A percentile compares a stretch with the other conserved stretches of the same genome.
These are phyloP conservation scores for Crassisporium funariophilum DNA, from an alignment of 768 basidiomycete species.

Conservation along the genomic window DNA sequence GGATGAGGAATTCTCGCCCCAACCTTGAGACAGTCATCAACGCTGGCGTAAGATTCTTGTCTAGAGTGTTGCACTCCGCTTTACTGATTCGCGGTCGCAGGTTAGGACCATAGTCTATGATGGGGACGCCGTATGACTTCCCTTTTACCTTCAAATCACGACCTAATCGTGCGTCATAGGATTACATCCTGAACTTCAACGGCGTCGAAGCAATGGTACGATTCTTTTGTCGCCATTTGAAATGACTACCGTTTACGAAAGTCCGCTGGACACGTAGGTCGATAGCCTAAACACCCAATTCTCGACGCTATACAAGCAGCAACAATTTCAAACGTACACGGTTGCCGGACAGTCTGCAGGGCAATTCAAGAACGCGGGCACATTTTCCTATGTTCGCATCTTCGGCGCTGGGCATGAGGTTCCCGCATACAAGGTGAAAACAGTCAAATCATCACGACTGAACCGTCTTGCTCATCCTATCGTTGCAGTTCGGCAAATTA, in stretches of 20 bases:
- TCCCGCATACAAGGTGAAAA: constrained; percentile 49
- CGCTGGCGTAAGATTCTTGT: constrained; percentile 40
- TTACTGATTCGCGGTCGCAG: constrained; percentile 18
- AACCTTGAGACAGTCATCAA: constrained; percentile 58
- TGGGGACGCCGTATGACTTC: constrained; percentile 51
- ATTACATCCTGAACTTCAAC: constrained; percentile 55
- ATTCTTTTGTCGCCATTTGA: background rate
- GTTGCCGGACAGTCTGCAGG: constrained; percentile 53
- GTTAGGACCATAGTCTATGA: constrained; percentile 53
- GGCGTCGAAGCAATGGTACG: constrained; percentile 61
- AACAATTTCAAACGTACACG: constrained; percentile 48
- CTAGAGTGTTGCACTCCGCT: no score
- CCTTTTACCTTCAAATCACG: background rate
- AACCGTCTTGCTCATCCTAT: no score
- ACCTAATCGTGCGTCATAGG: constrained; percentile 26
- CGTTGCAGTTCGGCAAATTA: constrained; percentile 40
- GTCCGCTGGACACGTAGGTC: constrained; percentile 34
- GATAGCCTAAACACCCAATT: constrained; percentile 49
- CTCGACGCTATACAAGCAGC: constrained; percentile 40
- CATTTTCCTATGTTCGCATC: constrained; percentile 55
- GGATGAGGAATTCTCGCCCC: constrained; percentile 54
- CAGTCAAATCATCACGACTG: no score
- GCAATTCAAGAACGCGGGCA: constrained; percentile 60
- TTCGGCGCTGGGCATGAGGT: constrained; percentile 51
- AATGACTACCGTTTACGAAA: background rate